phyloP scores from a whole-genome alignment of 768 basidiomycete species.

The Collybiopsis luxurians region DNA sequence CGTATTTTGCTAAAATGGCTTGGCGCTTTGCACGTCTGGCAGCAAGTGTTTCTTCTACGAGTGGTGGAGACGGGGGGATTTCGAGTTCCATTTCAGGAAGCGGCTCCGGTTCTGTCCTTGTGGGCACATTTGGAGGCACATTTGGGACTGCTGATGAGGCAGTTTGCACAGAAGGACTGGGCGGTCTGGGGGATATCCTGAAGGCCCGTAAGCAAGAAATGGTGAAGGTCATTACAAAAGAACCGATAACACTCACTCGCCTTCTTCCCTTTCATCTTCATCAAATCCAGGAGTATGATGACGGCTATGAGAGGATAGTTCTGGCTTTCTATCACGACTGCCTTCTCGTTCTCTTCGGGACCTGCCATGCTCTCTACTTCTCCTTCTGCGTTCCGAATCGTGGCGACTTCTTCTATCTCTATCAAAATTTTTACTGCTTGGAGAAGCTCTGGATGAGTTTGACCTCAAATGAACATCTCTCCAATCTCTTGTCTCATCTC shows the following conservation, averaged over 20 bases:
- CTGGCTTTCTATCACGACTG: slow-evolving; percentile 20
- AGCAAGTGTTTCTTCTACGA: slow-evolving; percentile 63
- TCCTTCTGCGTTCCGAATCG: slow-evolving; percentile 32
- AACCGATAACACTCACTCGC: slow-evolving; percentile 76
- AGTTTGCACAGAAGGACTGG: slow-evolving; percentile 22
- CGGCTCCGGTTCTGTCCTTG: slow-evolving; percentile 15
- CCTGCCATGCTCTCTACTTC: slow-evolving; percentile 23
- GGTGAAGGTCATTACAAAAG: neutral
- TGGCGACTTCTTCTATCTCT: slow-evolving; percentile 26
- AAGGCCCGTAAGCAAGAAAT: slow-evolving; percentile 12
- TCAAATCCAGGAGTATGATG: slow-evolving; percentile 8
- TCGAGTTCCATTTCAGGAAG: slow-evolving; percentile 54
- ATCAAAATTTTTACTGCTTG: slow-evolving; percentile 30
- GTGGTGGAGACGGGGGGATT: slow-evolving; percentile 46
- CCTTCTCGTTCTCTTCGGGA: slow-evolving; percentile 33
- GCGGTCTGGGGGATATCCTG: slow-evolving; percentile 64
- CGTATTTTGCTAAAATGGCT: slow-evolving; percentile 79
- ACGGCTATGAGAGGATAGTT: neutral
- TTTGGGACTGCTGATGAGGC: slow-evolving; percentile 18
- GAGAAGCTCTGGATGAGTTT: slow-evolving; percentile 28
- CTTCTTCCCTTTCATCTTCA: slow-evolving; percentile 80
- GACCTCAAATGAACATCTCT: slow-evolving; percentile 62
- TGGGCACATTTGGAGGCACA: too few species aligned
- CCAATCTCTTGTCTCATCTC: slow-evolving; percentile 64
- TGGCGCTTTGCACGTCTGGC: slow-evolving; percentile 70